Base-by-base conservation (phyloP, 169 alveolate genomes). In the Plasmodium coatneyi region DNA sequence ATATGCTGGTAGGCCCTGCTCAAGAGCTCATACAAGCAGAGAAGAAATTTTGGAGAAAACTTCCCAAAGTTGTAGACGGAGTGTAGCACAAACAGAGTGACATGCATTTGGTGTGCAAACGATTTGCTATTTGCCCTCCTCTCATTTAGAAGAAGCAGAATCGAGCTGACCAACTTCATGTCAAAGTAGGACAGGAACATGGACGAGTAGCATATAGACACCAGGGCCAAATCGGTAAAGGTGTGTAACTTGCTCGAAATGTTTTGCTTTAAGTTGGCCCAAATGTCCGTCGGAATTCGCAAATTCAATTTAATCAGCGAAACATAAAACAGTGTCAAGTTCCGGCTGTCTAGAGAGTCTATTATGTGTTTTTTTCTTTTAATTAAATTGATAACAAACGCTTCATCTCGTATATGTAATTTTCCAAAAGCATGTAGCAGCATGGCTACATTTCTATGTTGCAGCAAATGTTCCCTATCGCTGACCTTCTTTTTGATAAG, bases 91-190 rank as follows among this genome's bases (percentile, higher is more conserved):
- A 84, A 84, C 19, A 84, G 56, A 41, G 92, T 71, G 49, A 84
- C 92, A 39, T 84, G 92, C 12, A 84, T 84, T 84, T 84, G 92
- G 60, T 84, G 92, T 71, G 84, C 80, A 39, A 84, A 84, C 4
- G 92, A 84, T 84, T 43, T 84, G 78, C 92, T 84, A 46, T 52
- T 84, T 46, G 92, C 92, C 72, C 78, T 71, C 41, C 92, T 84
- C 78, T 84, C 78, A 52, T 84, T 72, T 72, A 84, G 39, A 16
- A 84, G 60, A 16, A 84, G 32, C 3, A 84, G 83, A n/a, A 84
- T 84, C 28, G 46, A 76, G 39, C 80, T 46, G 19, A 84, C 79
- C 32, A 84, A 6, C 19, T 72, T 36, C 5, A 84, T 43, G 56
- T 84, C 92, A 84, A 84, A 84, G 60, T 84, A 84, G 36, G 43